A percentile compares a stretch with the other conserved stretches of the same genome.
phyloP scores from a whole-genome alignment of 2,329 filamentous ascomycete genomes.

The Monosporascus sp. region DNA sequence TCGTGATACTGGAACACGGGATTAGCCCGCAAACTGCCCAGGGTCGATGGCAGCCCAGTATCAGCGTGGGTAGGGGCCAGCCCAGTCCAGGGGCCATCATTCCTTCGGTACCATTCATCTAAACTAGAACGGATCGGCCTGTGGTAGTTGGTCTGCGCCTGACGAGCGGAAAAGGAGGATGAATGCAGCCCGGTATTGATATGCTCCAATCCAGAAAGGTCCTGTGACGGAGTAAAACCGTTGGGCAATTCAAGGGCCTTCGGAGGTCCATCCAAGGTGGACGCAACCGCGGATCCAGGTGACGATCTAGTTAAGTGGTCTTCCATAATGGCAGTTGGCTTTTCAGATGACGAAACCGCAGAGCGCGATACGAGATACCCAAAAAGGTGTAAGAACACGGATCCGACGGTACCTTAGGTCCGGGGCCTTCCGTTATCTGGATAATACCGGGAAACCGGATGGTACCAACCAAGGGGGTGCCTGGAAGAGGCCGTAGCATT shows the following conservation, averaged over 20 bases:
- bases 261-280: constrained; percentile 13
- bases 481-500: not conserved
- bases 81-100: constrained; percentile 38
- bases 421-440: not conserved
- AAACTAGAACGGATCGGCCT: constrained; percentile 14
- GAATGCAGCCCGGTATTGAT: constrained; percentile 5
- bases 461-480: not conserved
- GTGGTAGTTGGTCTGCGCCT: constrained; percentile 3
- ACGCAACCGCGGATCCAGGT: constrained; percentile 11
- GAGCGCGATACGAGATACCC: not conserved
- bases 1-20: constrained; percentile 26
- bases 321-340: not conserved
- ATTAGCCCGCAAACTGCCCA: constrained; percentile 16
- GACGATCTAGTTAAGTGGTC: constrained; percentile 15
- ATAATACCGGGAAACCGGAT: not conserved
- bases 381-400: not conserved
- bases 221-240: constrained; percentile 9
- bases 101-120: constrained; percentile 30
- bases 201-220: constrained; percentile 10
- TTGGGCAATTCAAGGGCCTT: constrained; percentile 15
- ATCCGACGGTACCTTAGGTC: not conserved
- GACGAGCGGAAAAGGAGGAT: constrained; percentile 3
- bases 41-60: constrained; percentile 20
- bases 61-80: constrained; percentile 27
- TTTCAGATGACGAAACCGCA: not conserved